Conservation (phyloP, 306 rosid species). For the Corylus americana region DNA sequence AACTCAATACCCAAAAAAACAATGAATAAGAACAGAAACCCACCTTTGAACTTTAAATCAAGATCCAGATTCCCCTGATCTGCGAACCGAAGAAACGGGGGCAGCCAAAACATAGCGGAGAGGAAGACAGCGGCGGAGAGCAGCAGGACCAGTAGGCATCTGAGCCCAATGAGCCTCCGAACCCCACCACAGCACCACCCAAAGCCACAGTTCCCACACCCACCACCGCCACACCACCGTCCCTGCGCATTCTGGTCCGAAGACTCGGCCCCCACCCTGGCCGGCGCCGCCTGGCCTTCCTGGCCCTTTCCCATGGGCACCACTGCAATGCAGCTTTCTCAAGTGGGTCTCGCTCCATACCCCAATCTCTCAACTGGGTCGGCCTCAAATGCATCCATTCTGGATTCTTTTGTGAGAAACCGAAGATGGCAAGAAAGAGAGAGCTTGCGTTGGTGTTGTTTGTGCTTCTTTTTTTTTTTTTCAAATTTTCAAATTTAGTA, state of each 20-base stretch:
- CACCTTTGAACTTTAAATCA: constrained; percentile 64
- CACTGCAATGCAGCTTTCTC: constrained; percentile 40
- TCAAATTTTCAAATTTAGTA: constrained; percentile 1
- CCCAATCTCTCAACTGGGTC: constrained; percentile 29
- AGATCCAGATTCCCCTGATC: constrained; percentile 59
- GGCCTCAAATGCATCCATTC: constrained; percentile 46
- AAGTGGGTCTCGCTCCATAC: constrained; percentile 46
- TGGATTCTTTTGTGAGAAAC: constrained; percentile 11
- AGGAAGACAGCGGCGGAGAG: constrained; percentile 66
- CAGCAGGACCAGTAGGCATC: constrained; percentile 68
- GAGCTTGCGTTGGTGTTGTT: neutral
- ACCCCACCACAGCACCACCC: constrained; percentile 44
- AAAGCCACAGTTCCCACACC: neutral
- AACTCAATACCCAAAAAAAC: neutral
- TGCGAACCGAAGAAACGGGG: constrained; percentile 62
- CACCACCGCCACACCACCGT: constrained; percentile 25
- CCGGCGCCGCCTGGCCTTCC: constrained; percentile 50
- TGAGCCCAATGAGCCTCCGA: constrained; percentile 53
- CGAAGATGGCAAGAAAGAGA: neutral
- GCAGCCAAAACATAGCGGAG: constrained; percentile 84
- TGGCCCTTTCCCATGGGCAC: constrained; percentile 77
- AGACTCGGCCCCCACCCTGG: constrained; percentile 33
- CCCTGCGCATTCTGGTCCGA: constrained; percentile 43
- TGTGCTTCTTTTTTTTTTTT: neutral
- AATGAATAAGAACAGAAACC: neutral